phyloP scores from a whole-genome alignment of 306 rosid species.

The Quercus aquifolioides region DNA sequence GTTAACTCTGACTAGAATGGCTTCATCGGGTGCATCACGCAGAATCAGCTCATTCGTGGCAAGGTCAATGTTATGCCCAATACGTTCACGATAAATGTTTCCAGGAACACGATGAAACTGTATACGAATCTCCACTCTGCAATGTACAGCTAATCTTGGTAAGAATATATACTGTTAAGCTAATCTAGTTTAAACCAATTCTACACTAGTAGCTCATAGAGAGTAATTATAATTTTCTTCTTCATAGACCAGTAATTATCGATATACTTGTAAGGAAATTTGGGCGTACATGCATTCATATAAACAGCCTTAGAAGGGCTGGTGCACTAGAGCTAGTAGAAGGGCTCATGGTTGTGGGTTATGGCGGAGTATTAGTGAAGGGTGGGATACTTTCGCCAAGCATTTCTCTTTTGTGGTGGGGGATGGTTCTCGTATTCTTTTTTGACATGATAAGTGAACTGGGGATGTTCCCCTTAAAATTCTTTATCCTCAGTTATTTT shows the following conservation, averaged over 20 bases:
- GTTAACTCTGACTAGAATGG: constrained; percentile 81
- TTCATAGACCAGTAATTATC: not conserved
- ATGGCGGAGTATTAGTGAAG: too few species aligned
- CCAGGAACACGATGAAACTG: constrained; percentile 82
- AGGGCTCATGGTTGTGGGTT: too few species aligned
- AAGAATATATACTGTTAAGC: constrained; percentile 10
- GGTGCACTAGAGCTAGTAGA: too few species aligned
- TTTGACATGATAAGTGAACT: too few species aligned
- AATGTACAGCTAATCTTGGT: constrained; percentile 13
- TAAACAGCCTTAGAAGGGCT: not conserved
- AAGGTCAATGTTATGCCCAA: constrained; percentile 59
- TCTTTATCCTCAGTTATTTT: too few species aligned
- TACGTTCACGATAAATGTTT: constrained; percentile 55
- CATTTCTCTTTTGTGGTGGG: too few species aligned
- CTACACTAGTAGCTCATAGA: not conserved
- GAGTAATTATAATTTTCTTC: not conserved
- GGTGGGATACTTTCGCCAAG: too few species aligned
- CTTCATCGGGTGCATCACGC: constrained; percentile 82
- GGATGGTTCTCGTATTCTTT: too few species aligned
- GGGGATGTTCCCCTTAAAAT: too few species aligned
- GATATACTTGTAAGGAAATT: not conserved
- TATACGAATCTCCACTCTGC: constrained; percentile 95
- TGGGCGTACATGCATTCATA: too few species aligned
- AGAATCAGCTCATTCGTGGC: constrained; percentile 86
- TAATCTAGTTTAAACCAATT: not conserved